These are phyloP conservation scores for Trypanosoma congolense DNA, from an alignment of 208 protist genomes.

Conservation along the genomic window DNA sequence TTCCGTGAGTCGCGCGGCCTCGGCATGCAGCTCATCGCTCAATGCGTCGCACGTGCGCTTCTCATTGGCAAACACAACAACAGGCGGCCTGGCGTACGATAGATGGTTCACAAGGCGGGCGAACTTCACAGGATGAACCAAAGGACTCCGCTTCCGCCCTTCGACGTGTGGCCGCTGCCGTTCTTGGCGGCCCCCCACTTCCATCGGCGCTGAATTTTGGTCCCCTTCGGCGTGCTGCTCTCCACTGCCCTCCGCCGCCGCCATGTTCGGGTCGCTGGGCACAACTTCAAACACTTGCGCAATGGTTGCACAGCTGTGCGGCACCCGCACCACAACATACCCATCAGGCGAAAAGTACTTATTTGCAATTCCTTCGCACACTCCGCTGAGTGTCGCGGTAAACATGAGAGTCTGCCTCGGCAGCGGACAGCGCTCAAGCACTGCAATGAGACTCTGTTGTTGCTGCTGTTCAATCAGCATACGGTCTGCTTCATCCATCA, in stretches of 20 bases:
- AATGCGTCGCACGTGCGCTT: slow-evolving; percentile 68
- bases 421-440: slow-evolving; percentile 78
- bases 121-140: slow-evolving; percentile 72
- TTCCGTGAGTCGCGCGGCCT: slow-evolving; percentile 38
- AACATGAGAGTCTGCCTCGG: slow-evolving; percentile 93
- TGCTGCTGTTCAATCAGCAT: slow-evolving; percentile 92
- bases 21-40: slow-evolving; percentile 51
- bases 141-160: slow-evolving; percentile 22
- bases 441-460: slow-evolving; percentile 62
- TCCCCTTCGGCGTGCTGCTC: background rate
- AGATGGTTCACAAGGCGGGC: slow-evolving; percentile 66
- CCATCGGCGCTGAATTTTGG: slow-evolving; percentile 1
- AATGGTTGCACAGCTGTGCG: slow-evolving; percentile 56
- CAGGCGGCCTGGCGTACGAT: slow-evolving; percentile 37
- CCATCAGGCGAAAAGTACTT: slow-evolving; percentile 59
- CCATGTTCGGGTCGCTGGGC: slow-evolving; percentile 16
- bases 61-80: slow-evolving; percentile 81
- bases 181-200: slow-evolving; percentile 3
- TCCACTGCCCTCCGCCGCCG: slow-evolving; percentile 1
- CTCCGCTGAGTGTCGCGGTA: slow-evolving; percentile 92
- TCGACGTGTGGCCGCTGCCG: slow-evolving; percentile 1
- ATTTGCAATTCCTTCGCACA: slow-evolving; percentile 50
- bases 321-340: slow-evolving; percentile 63
- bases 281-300: slow-evolving; percentile 73
- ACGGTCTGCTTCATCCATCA: slow-evolving; percentile 97